Evolutionary conservation across 352 stramenopile species (phyloP).

Genomic region (Pythium phragmitis): DNA sequence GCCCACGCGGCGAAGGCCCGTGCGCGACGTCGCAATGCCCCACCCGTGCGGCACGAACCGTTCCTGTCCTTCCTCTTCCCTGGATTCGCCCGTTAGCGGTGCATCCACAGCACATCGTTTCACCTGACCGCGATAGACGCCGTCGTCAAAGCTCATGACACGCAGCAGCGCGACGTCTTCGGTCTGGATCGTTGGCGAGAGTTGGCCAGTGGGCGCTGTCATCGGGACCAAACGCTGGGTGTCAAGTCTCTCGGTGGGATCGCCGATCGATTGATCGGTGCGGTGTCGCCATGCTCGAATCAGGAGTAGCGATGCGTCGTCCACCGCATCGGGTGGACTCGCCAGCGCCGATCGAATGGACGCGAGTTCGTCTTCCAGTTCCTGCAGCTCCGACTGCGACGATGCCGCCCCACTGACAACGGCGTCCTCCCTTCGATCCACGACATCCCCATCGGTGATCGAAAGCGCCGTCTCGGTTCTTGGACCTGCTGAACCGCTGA

Average conservation of each 20-base stretch:
- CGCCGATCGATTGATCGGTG: not conserved
- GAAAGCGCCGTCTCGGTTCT: too few species aligned
- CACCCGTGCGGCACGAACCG: conserved; percentile 35
- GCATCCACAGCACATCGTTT: conserved; percentile 1
- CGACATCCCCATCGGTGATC: too few species aligned
- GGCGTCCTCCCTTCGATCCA: too few species aligned
- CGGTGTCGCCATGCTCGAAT: conserved; percentile 25
- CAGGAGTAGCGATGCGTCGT: conserved; percentile 7
- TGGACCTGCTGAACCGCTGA: not conserved
- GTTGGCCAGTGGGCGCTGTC: not conserved
- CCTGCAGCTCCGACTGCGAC: conserved; percentile 8
- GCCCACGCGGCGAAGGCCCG: conserved; percentile 34
- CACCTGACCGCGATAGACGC: conserved; percentile 25
- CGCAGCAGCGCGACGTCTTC: not conserved
- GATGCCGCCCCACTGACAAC: not conserved
- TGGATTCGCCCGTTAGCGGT: not conserved
- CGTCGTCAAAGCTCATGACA: conserved; percentile 26
- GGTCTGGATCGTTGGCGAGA: not conserved
- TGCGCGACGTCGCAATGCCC: conserved; percentile 37
- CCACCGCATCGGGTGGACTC: not conserved
- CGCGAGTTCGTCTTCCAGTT: conserved; percentile 17
- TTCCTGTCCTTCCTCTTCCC: not conserved
- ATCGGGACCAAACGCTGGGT: conserved; percentile 14
- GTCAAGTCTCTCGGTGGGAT: not conserved
- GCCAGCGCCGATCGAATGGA: conserved; percentile 7